Evolutionary conservation across 2,329 filamentous ascomycete genomes (phyloP).

Genomic region (Annulohypoxylon truncatum): DNA sequence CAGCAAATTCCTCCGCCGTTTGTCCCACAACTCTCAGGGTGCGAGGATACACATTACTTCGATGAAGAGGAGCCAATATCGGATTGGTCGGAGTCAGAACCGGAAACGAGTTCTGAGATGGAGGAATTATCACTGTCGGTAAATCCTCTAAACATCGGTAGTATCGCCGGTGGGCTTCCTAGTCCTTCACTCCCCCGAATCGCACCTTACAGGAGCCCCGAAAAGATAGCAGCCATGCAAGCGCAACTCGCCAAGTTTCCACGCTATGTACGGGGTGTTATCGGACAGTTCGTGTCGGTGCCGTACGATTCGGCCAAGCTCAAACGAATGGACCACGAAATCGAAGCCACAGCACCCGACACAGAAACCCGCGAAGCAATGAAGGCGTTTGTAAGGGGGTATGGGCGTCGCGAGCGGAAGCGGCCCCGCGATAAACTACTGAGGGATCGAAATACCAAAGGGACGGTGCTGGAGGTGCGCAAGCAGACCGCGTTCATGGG

Average conservation of each 20-base stretch:
- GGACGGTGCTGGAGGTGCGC: constrained; percentile 79
- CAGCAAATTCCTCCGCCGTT: constrained; percentile 81
- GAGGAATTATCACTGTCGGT: constrained; percentile 22
- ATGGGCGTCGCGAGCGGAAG: constrained; percentile 75
- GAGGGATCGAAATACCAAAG: constrained; percentile 75
- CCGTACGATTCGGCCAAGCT: constrained; percentile 63
- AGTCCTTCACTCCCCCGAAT: constrained; percentile 8
- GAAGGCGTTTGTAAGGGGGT: constrained; percentile 63
- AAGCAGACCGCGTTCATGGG: constrained; percentile 88
- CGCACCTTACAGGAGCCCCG: constrained; percentile 42
- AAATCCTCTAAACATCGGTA: constrained; percentile 24
- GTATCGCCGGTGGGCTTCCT: constrained; percentile 12
- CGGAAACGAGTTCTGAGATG: constrained; percentile 49
- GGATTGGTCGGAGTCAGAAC: constrained; percentile 65
- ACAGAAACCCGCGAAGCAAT: constrained; percentile 54
- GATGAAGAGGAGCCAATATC: constrained; percentile 82
- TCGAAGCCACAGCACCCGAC: constrained; percentile 55
- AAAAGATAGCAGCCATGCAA: constrained; percentile 48
- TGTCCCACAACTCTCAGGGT: constrained; percentile 75
- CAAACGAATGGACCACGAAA: constrained; percentile 61
- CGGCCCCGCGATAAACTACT: constrained; percentile 86
- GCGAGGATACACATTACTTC: constrained; percentile 88
- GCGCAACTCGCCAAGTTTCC: constrained; percentile 54
- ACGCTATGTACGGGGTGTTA: constrained; percentile 56
- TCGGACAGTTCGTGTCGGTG: constrained; percentile 58